Evolutionary conservation across 2,329 filamentous ascomycete genomes (phyloP).

Genomic region (Cladosporium sp.): DNA sequence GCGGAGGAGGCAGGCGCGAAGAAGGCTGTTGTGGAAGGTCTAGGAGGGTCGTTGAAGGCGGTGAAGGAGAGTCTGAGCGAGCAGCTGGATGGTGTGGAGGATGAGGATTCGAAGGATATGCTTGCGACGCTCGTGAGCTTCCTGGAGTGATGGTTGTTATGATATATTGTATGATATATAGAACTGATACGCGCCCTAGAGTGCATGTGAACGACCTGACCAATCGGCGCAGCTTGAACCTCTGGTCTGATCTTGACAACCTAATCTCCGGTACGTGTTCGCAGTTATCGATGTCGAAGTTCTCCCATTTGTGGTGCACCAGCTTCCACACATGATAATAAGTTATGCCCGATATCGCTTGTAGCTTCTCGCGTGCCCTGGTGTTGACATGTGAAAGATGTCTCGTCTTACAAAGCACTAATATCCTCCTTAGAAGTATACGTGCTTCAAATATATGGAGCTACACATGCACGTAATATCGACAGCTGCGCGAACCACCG

Average conservation of each 20-base stretch:
- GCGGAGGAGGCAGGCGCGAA: slow-evolving; percentile 82
- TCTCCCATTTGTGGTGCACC: no score
- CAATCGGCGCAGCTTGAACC: no score
- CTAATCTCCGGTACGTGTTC: no score
- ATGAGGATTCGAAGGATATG: slow-evolving; percentile 60
- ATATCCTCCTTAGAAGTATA: no score
- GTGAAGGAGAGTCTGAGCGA: slow-evolving; percentile 69
- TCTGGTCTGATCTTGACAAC: no score
- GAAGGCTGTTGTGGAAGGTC: slow-evolving; percentile 60
- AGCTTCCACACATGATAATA: no score
- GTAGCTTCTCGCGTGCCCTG: not conserved
- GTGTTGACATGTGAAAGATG: not conserved
- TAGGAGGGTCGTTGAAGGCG: slow-evolving; percentile 62
- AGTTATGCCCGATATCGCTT: not conserved
- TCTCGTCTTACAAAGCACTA: not conserved
- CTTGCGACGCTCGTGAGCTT: slow-evolving; percentile 59
- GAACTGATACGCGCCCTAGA: not conserved
- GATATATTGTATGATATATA: not conserved
- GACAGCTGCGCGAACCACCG: not conserved
- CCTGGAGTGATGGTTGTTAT: slow-evolving; percentile 1
- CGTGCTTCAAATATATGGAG: not conserved
- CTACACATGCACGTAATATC: not conserved
- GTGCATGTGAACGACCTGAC: not conserved
- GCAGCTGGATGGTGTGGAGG: slow-evolving; percentile 61
- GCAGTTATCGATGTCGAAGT: no score